phyloP scores from a whole-genome alignment of 2,329 filamentous ascomycete species.

The Cladosporium sp. region DNA sequence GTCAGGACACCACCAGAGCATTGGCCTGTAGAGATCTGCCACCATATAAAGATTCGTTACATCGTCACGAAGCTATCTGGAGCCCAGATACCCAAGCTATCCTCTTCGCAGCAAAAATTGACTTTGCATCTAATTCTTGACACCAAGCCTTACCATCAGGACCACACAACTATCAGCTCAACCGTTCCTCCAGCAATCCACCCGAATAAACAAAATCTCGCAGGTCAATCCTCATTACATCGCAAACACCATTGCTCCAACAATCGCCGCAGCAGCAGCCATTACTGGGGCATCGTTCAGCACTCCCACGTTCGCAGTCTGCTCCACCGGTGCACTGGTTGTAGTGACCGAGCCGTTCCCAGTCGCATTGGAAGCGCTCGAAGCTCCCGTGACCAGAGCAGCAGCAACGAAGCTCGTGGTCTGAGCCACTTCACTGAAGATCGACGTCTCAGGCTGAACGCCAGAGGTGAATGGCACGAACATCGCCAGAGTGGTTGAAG shows the following conservation, averaged over 20 bases:
- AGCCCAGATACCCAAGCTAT: too few relatives aligned
- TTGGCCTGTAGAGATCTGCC: too few relatives aligned
- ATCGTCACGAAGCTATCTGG: too few relatives aligned
- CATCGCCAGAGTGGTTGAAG: not conserved
- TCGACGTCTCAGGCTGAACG: not conserved
- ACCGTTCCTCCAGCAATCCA: too few relatives aligned
- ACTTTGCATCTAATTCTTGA: too few relatives aligned
- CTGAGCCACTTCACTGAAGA: conserved; percentile 8
- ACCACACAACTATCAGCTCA: too few relatives aligned
- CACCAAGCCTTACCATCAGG: too few relatives aligned
- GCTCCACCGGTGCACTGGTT: not conserved
- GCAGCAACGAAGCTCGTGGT: conserved; percentile 8
- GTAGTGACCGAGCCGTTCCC: not conserved
- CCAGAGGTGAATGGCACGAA: conserved; percentile 7
- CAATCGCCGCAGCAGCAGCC: not conserved
- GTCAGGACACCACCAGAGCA: too few relatives aligned
- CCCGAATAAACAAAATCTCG: too few relatives aligned
- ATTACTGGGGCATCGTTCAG: not conserved
- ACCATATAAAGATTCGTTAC: too few relatives aligned
- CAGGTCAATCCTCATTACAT: too few relatives aligned
- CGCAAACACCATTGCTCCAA: conserved; percentile 4
- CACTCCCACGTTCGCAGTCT: conserved; percentile 1
- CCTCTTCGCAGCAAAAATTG: too few relatives aligned
- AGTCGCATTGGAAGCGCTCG: not conserved
- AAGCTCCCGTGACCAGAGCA: not conserved